Base-by-base conservation (phyloP, 176 grass and related monocot genomes). In the Neostapfia colusana region DNA sequence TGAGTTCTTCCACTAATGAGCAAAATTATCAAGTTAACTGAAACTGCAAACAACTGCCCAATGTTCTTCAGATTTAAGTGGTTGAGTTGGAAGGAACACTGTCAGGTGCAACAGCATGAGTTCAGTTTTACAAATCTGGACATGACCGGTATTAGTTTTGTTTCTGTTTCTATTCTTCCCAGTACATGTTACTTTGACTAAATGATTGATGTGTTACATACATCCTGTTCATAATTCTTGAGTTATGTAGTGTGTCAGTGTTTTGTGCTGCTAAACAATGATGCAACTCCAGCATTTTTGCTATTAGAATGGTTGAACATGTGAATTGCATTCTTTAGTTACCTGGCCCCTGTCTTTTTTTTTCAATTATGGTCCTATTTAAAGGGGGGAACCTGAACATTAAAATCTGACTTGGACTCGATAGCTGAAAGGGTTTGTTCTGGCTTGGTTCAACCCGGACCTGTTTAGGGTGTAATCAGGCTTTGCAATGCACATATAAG, bases 11-110 rank as follows among this genome's bases (percentile, higher is more conserved):
- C 21, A 62, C 18, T 54, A 50, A 37, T 48, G 17, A 72, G 39
- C 24, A 77, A 77, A 68, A n/a, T 58, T 69, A n/a, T 67, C 24
- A n/a, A 59, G 21, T 58, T 35, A 34, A 20, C 16, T n/a, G 10
- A 43, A 6, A 28, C 35, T 43, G 41, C 37, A 28, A 41, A 41
- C 48, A 65, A 23, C 4, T 60, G 7, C 49, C 45, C 41, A 70
- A 25, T 23, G 12, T 37, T 61, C 13, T 46, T 34, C 57, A 35
- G 45, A 55, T 20, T 78, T 2, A 40, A 36, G 60, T 74, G 48
- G 12, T 16, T 43, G 18, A 65, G 46, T 18, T 84, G 66, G 8
- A 70, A 71, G 36, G 23, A 65, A 14, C 49, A 31, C 11, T 81
- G 57, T 21, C 11, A 57, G 37, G 18, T 31, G 37, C 28, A 3